phyloP scores from a whole-genome alignment of 2,329 filamentous ascomycete genomes.

The Daldinia sp. region DNA sequence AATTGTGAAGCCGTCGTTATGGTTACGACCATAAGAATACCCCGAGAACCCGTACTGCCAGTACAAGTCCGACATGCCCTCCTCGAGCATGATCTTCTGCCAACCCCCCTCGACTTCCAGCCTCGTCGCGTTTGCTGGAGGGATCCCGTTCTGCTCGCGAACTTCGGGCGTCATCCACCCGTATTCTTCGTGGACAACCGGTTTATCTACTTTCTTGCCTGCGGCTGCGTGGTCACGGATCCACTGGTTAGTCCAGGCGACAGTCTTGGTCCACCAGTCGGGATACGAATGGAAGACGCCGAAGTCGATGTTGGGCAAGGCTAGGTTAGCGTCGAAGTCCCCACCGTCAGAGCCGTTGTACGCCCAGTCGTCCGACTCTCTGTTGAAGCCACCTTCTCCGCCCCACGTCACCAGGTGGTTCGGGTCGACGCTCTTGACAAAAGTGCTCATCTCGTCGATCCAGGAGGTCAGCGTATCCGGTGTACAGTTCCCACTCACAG shows the following conservation, averaged over 20 bases:
- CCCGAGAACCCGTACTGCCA: slow-evolving; percentile 67
- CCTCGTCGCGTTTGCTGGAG: slow-evolving; percentile 58
- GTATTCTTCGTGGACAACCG: slow-evolving; percentile 68
- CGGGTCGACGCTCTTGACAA: slow-evolving; percentile 64
- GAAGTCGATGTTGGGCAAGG: slow-evolving; percentile 64
- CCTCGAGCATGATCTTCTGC: slow-evolving; percentile 62
- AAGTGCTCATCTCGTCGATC: slow-evolving; percentile 67
- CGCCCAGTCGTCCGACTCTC: slow-evolving; percentile 56
- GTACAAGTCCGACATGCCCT: slow-evolving; percentile 65
- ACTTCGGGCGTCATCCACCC: slow-evolving; percentile 65
- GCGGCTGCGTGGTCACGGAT: slow-evolving; percentile 64
- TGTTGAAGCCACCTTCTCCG: slow-evolving; percentile 69
- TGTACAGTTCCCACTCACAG: slow-evolving; percentile 55
- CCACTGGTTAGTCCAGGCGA: slow-evolving; percentile 66
- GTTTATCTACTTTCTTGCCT: slow-evolving; percentile 59
- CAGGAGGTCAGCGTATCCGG: slow-evolving; percentile 60
- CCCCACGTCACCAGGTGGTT: slow-evolving; percentile 68
- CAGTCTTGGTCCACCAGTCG: slow-evolving; percentile 66
- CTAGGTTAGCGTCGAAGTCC: slow-evolving; percentile 65
- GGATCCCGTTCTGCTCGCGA: slow-evolving; percentile 60
- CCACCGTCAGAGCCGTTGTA: slow-evolving; percentile 64
- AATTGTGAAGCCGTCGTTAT: slow-evolving; percentile 69
- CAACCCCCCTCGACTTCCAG: slow-evolving; percentile 61
- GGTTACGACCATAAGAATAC: slow-evolving; percentile 66
- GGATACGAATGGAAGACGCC: slow-evolving; percentile 68